These are phyloP conservation scores for Oenanthe javanica DNA, from an alignment of 140 eudicot genomes.

Conservation along the genomic window DNA sequence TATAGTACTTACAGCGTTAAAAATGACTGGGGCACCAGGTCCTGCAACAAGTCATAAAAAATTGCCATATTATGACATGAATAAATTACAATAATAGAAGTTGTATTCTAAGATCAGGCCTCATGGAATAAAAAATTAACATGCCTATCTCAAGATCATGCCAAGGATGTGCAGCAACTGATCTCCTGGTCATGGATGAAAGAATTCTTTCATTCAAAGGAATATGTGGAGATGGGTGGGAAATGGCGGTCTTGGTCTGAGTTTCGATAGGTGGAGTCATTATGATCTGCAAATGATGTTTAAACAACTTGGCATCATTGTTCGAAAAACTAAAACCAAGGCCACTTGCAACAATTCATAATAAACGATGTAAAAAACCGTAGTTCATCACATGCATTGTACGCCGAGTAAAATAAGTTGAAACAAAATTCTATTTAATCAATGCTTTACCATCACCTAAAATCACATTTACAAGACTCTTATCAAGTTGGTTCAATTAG, in stretches of 20 bases:
- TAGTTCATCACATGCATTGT: too few relatives aligned
- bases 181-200: slow-evolving; percentile 57
- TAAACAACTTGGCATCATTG: too few relatives aligned
- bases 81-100: not conserved
- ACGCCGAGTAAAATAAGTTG: too few relatives aligned
- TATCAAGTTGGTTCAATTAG: not conserved
- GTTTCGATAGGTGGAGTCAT: slow-evolving; percentile 48
- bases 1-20: slow-evolving; percentile 44
- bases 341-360: not conserved
- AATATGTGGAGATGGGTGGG: slow-evolving; percentile 24
- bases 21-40: slow-evolving; percentile 53
- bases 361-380: too few relatives aligned
- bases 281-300: slow-evolving; percentile 27
- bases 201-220: slow-evolving; percentile 64
- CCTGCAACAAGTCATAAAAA: slow-evolving; percentile 29
- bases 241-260: slow-evolving; percentile 30
- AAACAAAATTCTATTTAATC: too few relatives aligned
- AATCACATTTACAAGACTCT: not conserved
- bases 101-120: not conserved
- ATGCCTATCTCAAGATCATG: slow-evolving; percentile 68
- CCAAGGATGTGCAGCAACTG: slow-evolving; percentile 75
- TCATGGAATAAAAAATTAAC: not conserved
- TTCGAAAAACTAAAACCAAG: not conserved
- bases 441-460: not conserved
- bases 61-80: slow-evolving; percentile 9